Conservation (phyloP, 208 protist genomes). For the Acanthamoeba triangularis region DNA sequence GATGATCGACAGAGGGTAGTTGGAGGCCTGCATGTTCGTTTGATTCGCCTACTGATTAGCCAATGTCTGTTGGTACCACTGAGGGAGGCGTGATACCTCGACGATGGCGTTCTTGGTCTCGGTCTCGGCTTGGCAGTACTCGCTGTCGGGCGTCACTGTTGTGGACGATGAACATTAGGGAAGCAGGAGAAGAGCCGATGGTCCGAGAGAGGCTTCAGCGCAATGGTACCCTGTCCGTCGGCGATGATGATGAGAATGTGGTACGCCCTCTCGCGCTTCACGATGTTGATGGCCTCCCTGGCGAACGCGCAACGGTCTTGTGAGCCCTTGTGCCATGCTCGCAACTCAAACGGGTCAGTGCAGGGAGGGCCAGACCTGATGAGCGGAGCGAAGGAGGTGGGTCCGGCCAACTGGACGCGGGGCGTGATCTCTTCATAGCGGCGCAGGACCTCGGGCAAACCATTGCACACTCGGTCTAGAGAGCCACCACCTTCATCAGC, state of each 20-base stretch:
- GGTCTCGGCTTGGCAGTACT: not conserved
- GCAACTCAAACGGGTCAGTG: not conserved
- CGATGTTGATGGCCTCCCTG: slow-evolving; percentile 87
- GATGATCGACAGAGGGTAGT: slow-evolving; percentile 90
- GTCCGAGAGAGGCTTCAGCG: not conserved
- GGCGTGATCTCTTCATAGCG: slow-evolving; percentile 86
- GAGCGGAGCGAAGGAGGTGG: slow-evolving; percentile 90
- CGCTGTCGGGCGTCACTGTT: not conserved
- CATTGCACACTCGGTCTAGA: not conserved
- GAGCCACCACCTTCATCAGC: not conserved
- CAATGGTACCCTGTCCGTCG: slow-evolving; percentile 87
- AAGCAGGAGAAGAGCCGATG: too few relatives aligned
- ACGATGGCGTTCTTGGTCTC: slow-evolving; percentile 1
- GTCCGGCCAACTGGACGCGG: slow-evolving; percentile 84
- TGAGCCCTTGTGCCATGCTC: too few relatives aligned
- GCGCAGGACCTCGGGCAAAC: slow-evolving; percentile 80
- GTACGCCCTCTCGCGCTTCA: slow-evolving; percentile 81
- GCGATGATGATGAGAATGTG: slow-evolving; percentile 91
- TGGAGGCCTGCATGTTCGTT: slow-evolving; percentile 87
- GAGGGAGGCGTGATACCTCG: not conserved
- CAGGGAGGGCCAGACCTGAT: slow-evolving; percentile 39
- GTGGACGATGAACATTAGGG: too few relatives aligned
- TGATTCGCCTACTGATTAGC: not conserved
- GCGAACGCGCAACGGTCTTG: too few relatives aligned
- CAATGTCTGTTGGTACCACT: not conserved